Evolutionary conservation across 83 land plant genomes (phyloP).

Genomic region (Picea mariana): DNA sequence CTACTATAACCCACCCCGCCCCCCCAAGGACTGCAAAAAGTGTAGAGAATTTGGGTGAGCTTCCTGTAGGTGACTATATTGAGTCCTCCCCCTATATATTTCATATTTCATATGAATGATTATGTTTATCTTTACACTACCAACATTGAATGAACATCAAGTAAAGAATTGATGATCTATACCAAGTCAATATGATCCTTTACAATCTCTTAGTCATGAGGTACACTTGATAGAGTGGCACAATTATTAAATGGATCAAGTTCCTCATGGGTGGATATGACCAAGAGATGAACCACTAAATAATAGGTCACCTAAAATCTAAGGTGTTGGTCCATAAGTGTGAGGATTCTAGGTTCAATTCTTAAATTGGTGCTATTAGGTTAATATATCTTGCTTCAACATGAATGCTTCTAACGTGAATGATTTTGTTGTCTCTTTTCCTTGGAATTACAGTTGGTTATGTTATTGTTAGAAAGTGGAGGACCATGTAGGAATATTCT

Average conservation of each 20-base stretch:
- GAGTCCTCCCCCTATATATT: conserved; percentile 80
- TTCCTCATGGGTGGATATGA: conserved; percentile 62
- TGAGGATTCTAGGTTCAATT: conserved; percentile 55
- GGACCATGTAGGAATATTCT: conserved; percentile 50
- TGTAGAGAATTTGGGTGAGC: conserved; percentile 4
- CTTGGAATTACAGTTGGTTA: conserved; percentile 36
- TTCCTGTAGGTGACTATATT: conserved; percentile 84
- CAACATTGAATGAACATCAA: conserved; percentile 48
- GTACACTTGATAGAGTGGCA: conserved; percentile 44
- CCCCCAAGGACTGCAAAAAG: conserved; percentile 44
- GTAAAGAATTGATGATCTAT: conserved; percentile 80
- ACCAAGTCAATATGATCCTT: conserved; percentile 85
- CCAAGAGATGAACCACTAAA: conserved; percentile 46
- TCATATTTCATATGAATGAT: conserved; percentile 54
- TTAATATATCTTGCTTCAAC: conserved; percentile 40
- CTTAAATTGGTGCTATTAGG: conserved; percentile 41
- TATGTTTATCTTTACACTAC: conserved; percentile 60
- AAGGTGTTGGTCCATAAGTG: conserved; percentile 77
- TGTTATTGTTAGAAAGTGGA: conserved; percentile 52
- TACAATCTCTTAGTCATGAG: conserved; percentile 77
- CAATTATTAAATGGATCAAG: conserved; percentile 66
- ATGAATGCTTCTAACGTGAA: too few species aligned
- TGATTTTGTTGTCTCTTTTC: conserved; percentile 37
- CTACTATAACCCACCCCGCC: conserved; percentile 41
- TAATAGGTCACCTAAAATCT: conserved; percentile 76